Evolutionary conservation across 169 alveolate genomes (phyloP).

Genomic region (Cryptosporidium ubiquitum): DNA sequence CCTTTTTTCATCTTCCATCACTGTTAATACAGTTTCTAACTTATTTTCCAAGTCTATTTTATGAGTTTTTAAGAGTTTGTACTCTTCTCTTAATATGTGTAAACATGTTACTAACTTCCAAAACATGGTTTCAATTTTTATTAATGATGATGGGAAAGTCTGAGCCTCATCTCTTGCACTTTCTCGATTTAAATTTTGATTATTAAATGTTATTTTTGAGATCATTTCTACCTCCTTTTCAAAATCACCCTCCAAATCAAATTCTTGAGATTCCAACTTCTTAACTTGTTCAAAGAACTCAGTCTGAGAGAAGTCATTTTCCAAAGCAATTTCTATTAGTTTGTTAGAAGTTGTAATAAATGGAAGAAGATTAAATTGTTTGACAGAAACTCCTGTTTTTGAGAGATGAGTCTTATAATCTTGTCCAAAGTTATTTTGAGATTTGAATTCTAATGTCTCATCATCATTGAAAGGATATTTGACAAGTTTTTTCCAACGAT

Average conservation of each 20-base stretch:
- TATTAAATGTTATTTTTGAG: conserved; percentile 29
- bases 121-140: conserved; percentile 46
- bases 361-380: conserved; percentile 23
- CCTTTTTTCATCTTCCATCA: conserved; percentile 24
- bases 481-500: conserved; percentile 41
- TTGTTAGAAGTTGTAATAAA: conserved; percentile 30
- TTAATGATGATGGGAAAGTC: conserved; percentile 32
- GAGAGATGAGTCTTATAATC: not conserved
- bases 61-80: conserved; percentile 21
- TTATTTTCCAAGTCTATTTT: not conserved
- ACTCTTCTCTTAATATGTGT: conserved; percentile 50
- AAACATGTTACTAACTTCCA: conserved; percentile 51
- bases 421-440: not conserved
- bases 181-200: not conserved
- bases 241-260: conserved; percentile 35
- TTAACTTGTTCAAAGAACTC: conserved; percentile 6
- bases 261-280: conserved; percentile 21
- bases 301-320: conserved; percentile 10
- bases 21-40: not conserved
- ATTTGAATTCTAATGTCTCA: not conserved
- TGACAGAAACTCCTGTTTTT: not conserved
- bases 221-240: conserved; percentile 43
- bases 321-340: conserved; percentile 49
- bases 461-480: not conserved
- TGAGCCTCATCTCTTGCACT: not conserved